Percentiles rank a stretch among this genome's conserved stretches.
Evolutionary conservation across 2,329 filamentous ascomycete genomes (phyloP).

Genomic region (Calonectria pauciramosa): DNA sequence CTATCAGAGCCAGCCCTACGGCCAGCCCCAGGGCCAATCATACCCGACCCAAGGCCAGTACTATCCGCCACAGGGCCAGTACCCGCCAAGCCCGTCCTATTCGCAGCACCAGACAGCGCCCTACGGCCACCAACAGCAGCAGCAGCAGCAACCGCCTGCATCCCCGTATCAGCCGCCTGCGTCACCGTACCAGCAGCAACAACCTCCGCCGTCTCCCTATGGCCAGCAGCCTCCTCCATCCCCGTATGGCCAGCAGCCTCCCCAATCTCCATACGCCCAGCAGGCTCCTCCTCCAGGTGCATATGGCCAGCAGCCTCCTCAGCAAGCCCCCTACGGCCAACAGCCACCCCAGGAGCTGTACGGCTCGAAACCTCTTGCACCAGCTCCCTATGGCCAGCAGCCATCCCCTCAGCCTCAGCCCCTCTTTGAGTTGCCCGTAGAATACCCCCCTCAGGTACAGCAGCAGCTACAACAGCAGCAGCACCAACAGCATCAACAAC

Average conservation of each 20-base stretch:
- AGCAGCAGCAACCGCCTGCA: neutral
- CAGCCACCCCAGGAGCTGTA: slow-evolving; percentile 33
- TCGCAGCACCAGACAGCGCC: neutral
- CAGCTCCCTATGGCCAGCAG: neutral
- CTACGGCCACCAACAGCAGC: slow-evolving; percentile 17
- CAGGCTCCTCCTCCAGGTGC: slow-evolving; percentile 26
- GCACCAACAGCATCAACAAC: slow-evolving; percentile 9
- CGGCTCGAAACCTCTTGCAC: slow-evolving; percentile 3
- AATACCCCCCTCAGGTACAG: slow-evolving; percentile 1
- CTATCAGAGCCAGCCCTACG: slow-evolving; percentile 24
- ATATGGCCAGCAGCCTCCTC: slow-evolving; percentile 28
- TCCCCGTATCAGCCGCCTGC: slow-evolving; percentile 15
- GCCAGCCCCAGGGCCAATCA: slow-evolving; percentile 8
- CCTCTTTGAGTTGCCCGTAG: neutral
- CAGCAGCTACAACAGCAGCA: slow-evolving; percentile 4
- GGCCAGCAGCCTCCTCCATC: slow-evolving; percentile 30
- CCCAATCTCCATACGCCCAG: slow-evolving; percentile 39
- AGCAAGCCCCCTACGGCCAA: slow-evolving; percentile 28
- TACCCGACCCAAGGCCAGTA: slow-evolving; percentile 16
- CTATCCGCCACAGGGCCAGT: slow-evolving; percentile 16
- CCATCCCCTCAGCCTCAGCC: neutral
- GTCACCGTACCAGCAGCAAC: slow-evolving; percentile 31
- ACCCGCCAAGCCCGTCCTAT: neutral
- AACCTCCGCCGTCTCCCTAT: slow-evolving; percentile 19
- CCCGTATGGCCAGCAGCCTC: slow-evolving; percentile 32